Percentiles rank a stretch among this genome's conserved stretches.
phyloP scores from a whole-genome alignment of 2,329 filamentous ascomycete genomes.

The Westerdykella sp. region DNA sequence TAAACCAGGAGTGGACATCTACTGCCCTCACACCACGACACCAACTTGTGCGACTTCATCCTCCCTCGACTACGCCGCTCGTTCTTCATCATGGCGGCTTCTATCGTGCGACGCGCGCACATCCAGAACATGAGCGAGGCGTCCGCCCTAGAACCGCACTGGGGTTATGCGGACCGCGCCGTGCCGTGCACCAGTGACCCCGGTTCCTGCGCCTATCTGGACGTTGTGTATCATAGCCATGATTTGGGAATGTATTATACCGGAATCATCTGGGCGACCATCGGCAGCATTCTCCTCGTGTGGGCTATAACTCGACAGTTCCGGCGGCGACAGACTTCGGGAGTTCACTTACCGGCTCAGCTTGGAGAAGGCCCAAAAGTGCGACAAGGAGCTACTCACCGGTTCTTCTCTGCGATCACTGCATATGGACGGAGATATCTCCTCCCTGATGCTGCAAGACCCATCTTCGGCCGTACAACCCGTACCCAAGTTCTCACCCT shows the following conservation, averaged over 20 bases:
- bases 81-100: constrained; percentile 2
- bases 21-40: no score
- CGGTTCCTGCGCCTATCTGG: constrained; percentile 54
- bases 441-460: constrained; percentile 53
- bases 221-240: constrained; percentile 50
- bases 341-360: constrained; percentile 18
- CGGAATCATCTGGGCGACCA: constrained; percentile 52
- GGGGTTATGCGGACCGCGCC: constrained; percentile 51
- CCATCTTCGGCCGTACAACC: constrained; percentile 61
- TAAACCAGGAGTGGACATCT: background rate
- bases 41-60: no score
- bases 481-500: constrained; percentile 62
- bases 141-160: constrained; percentile 42
- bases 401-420: constrained; percentile 33
- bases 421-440: constrained; percentile 48
- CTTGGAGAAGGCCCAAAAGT: constrained; percentile 15
- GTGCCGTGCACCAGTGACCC: constrained; percentile 54
- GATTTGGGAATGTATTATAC: constrained; percentile 51
- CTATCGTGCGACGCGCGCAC: constrained; percentile 15
- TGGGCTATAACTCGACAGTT: constrained; percentile 37
- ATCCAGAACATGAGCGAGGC: constrained; percentile 45
- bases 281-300: constrained; percentile 44
- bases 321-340: constrained; percentile 20
- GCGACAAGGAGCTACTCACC: constrained; percentile 20
- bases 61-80: background rate